phyloP scores from a whole-genome alignment of 805 yeast genomes.

The Suhomyces canberraensis region DNA sequence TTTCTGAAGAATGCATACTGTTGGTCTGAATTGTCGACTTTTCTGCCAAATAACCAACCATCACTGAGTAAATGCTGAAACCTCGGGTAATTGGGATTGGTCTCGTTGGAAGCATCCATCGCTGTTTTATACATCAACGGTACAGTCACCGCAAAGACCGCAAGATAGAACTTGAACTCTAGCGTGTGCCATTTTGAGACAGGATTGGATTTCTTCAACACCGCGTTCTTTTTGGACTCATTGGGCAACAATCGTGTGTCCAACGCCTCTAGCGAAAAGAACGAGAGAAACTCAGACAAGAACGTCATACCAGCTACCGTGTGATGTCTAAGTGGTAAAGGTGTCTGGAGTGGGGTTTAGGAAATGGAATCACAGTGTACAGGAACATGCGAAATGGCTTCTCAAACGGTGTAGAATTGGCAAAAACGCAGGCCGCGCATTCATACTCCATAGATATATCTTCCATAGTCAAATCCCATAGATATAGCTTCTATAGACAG shows the following conservation, averaged over 20 bases:
- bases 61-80: slow-evolving; percentile 60
- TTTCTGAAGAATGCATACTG: slow-evolving; percentile 88
- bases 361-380: too few species aligned
- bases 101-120: slow-evolving; percentile 71
- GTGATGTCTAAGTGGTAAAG: too few species aligned
- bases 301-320: slow-evolving; percentile 2
- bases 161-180: slow-evolving; percentile 70
- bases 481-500: background rate
- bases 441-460: too few species aligned
- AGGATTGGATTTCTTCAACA: slow-evolving; percentile 29
- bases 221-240: slow-evolving; percentile 25
- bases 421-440: too few species aligned
- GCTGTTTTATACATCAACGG: slow-evolving; percentile 84
- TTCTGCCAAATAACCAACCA: slow-evolving; percentile 90
- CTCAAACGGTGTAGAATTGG: too few species aligned
- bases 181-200: slow-evolving; percentile 69
- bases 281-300: slow-evolving; percentile 22
- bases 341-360: too few species aligned
- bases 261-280: slow-evolving; percentile 50
- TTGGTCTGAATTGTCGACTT: slow-evolving; percentile 87
- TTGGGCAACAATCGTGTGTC: slow-evolving; percentile 50
- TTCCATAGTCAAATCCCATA: too few species aligned
- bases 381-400: too few species aligned
- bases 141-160: slow-evolving; percentile 63
- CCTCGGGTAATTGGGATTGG: slow-evolving; percentile 67